Base-by-base conservation (phyloP, 345 rosid species). In the Brassica napus region DNA sequence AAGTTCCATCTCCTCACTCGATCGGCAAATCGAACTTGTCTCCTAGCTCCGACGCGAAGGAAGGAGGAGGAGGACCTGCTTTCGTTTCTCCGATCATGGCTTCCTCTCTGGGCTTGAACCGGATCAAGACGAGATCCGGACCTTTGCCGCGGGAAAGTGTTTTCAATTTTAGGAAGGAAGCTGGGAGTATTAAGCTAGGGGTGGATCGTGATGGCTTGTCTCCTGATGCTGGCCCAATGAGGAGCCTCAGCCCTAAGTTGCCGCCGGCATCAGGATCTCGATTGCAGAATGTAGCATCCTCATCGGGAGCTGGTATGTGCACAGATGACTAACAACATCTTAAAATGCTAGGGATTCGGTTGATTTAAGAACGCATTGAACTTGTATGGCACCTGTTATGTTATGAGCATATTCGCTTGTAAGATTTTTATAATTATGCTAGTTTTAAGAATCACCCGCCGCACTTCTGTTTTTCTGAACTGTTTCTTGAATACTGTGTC, bases 111-210 rank as follows among this genome's bases (percentile, higher is more conserved):
- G 98, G 99, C 3, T 77, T 95, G 80, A 93, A 93, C 72, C 85
- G 86, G 87, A 95, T 95, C 69, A 95, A 95, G 87, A 95, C 99
- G n/a, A 83, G 98, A 82, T 95, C 98, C 7, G 97, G 98, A 21
- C 98, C 99, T 3, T 85, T 95, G 91, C 97, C 92, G 0, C 91
- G 87, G 76, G 98, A 93, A 81, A 93, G 90, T 63, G 86, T 87
- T 70, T 95, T 88, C 8, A 83, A 89, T 71, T 90, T 86, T 47
- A 82, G 87, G 64, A 88, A 89, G 82, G 92, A 88, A n/a, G 68
- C 28, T 57, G 80, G 80, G 34, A 86, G 84, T 86, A 86, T 83
- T 82, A 83, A 84, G 80, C 58, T 74, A 71, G 90, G 84, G 39
- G 74, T 87, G 74, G 76, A 42, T 75, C 79, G 84, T 67, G 88